These are phyloP conservation scores for Suillus plorans DNA, from an alignment of 768 basidiomycete genomes.

Conservation along the genomic window DNA sequence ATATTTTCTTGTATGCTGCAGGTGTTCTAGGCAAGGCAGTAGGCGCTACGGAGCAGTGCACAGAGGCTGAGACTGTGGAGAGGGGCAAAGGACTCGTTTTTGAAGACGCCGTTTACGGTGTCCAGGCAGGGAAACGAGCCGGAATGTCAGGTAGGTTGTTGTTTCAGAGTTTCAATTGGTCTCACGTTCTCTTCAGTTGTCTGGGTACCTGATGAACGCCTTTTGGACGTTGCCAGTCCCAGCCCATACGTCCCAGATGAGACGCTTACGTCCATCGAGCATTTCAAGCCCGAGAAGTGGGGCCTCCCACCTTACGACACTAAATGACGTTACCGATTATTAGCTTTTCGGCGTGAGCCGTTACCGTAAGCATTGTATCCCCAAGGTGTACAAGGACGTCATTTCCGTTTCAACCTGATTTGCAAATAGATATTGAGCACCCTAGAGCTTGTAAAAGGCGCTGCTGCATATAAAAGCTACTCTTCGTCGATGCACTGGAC, in stretches of 20 bases:
- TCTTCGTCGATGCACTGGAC: too few relatives aligned
- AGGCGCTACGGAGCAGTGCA: constrained; percentile 38
- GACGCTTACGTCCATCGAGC: constrained; percentile 58
- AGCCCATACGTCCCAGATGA: constrained; percentile 58
- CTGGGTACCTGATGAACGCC: constrained; percentile 80
- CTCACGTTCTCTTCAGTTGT: constrained; percentile 48
- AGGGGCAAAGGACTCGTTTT: constrained; percentile 72
- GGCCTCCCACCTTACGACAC: constrained; percentile 68
- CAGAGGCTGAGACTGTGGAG: constrained; percentile 41
- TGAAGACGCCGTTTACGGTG: constrained; percentile 76
- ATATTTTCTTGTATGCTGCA: constrained; percentile 79
- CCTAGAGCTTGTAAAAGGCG: too few relatives aligned
- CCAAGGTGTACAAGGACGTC: background rate
- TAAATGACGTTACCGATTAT: background rate
- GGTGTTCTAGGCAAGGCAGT: constrained; percentile 56
- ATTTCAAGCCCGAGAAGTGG: constrained; percentile 82
- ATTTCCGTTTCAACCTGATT: background rate
- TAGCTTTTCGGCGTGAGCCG: background rate
- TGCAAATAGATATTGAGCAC: background rate
- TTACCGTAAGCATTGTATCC: background rate
- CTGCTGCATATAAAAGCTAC: too few relatives aligned
- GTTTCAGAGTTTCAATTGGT: background rate
- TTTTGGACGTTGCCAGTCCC: constrained; percentile 51
- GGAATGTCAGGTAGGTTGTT: constrained; percentile 74
- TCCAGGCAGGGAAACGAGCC: constrained; percentile 79